Evolutionary conservation across 768 basidiomycete species (phyloP).

Genomic region (Sutorius australiensis): DNA sequence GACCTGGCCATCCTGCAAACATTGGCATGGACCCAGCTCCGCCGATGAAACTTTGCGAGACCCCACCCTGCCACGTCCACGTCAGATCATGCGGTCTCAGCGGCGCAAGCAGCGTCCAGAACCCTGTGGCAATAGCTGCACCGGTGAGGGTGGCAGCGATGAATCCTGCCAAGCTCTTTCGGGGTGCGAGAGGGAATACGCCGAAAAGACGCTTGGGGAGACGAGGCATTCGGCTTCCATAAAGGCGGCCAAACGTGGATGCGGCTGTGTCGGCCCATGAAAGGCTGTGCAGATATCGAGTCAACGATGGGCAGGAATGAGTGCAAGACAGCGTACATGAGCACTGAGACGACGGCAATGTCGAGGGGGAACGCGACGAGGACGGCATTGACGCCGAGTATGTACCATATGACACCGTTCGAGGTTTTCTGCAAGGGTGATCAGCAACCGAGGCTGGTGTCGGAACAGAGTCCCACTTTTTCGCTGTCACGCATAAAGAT

Average conservation of each 20-base stretch:
- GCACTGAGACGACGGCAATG: constrained; percentile 83
- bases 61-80: constrained; percentile 58
- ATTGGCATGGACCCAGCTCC: constrained; percentile 2
- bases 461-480: constrained; percentile 41
- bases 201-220: constrained; percentile 50
- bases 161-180: constrained; percentile 86
- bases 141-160: constrained; percentile 74
- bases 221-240: constrained; percentile 62
- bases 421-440: constrained; percentile 42
- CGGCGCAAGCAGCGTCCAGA: constrained; percentile 67
- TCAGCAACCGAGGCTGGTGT: background rate
- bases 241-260: constrained; percentile 86
- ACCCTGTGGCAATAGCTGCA: constrained; percentile 56
- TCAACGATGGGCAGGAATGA: background rate
- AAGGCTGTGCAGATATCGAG: constrained; percentile 45
- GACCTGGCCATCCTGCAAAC: constrained; percentile 38
- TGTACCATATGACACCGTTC: constrained; percentile 89
- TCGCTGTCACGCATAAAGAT: constrained; percentile 90
- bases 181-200: constrained; percentile 64
- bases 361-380: constrained; percentile 77
- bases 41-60: constrained; percentile 30
- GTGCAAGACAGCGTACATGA: constrained; percentile 60
- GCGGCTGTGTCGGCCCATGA: constrained; percentile 97
- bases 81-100: constrained; percentile 39
- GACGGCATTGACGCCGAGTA: constrained; percentile 78